phyloP scores from a whole-genome alignment of 2,329 filamentous ascomycete species.

The Trichoderma breve region DNA sequence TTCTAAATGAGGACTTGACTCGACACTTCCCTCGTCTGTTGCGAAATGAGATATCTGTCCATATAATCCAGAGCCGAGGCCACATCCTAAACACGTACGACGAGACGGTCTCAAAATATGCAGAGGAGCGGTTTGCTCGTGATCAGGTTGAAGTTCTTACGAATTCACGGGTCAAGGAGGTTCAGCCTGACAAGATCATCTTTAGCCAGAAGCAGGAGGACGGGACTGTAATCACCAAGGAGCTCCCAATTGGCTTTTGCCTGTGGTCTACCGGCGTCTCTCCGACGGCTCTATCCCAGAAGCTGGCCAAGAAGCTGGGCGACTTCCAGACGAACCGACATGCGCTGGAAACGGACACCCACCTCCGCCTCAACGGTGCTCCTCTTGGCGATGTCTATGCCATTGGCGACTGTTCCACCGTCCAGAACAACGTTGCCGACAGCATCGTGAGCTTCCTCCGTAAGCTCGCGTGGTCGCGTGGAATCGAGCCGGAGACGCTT shows the following conservation, averaged over 20 bases:
- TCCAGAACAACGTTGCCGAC: constrained; percentile 95
- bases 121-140: constrained; percentile 84
- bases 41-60: constrained; percentile 97
- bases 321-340: constrained; percentile 80
- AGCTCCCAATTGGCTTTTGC: constrained; percentile 93
- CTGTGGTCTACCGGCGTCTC: constrained; percentile 96
- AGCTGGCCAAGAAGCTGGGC: constrained; percentile 72
- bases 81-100: constrained; percentile 99
- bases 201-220: constrained; percentile 80
- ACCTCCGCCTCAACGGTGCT: constrained; percentile 83
- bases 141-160: constrained; percentile 90
- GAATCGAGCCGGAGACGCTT: constrained; percentile 84
- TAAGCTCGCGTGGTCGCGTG: constrained; percentile 85
- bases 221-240: constrained; percentile 77
- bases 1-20: constrained; percentile 90
- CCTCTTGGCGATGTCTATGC: constrained; percentile 94
- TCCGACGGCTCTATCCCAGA: constrained; percentile 77
- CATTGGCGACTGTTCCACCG: constrained; percentile 92
- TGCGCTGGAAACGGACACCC: constrained; percentile 90
- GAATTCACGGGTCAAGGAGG: constrained; percentile 90
- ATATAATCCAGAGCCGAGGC: constrained; percentile 89
- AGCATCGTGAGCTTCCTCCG: constrained; percentile 89
- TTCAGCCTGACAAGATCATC: constrained; percentile 76
- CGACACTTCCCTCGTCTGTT: constrained; percentile 81
- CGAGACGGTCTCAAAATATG: constrained; percentile 87